Conservation (phyloP, 192 early-diverging fungal genomes). For the Coemansia sp. region DNA sequence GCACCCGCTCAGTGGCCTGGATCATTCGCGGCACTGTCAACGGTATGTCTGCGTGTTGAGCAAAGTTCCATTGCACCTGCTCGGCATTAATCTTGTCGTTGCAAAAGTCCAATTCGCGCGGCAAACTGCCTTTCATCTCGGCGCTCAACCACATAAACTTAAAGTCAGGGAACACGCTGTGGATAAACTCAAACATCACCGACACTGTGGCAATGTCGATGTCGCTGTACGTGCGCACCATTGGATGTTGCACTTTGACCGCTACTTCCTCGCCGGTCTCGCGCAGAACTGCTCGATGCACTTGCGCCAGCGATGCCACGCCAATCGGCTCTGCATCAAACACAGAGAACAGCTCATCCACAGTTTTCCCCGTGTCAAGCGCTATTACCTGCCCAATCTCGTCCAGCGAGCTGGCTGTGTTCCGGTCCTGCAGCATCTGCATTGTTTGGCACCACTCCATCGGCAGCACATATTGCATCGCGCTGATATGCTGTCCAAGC, state of each 20-base stretch:
- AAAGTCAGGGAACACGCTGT: constrained; percentile 84
- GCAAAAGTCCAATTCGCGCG: constrained; percentile 84
- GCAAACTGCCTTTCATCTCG: constrained; percentile 82
- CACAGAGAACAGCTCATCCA: constrained; percentile 67
- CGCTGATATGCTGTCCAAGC: constrained; percentile 82
- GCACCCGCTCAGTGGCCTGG: constrained; percentile 72
- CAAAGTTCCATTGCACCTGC: constrained; percentile 64
- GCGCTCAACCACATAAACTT: constrained; percentile 87
- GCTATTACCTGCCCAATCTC: constrained; percentile 71
- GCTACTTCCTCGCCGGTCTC: constrained; percentile 74
- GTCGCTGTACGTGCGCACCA: constrained; percentile 70
- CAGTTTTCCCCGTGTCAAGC: constrained; percentile 63
- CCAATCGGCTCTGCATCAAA: constrained; percentile 87
- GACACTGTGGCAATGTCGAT: constrained; percentile 79
- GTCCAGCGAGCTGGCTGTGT: constrained; percentile 69
- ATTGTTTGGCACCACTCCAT: constrained; percentile 86
- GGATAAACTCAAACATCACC: constrained; percentile 62
- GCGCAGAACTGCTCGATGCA: constrained; percentile 76
- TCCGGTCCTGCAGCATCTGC: constrained; percentile 78
- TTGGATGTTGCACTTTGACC: constrained; percentile 92
- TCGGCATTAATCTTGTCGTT: constrained; percentile 78
- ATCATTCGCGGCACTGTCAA: constrained; percentile 79
- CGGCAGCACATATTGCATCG: constrained; percentile 86
- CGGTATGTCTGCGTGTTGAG: constrained; percentile 40
- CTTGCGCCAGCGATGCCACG: constrained; percentile 93